A percentile compares a stretch with the other conserved stretches of the same genome.
Evolutionary conservation across 371 early-diverging fungal species (phyloP).

Genomic region (Saksenaea oblongispora): DNA sequence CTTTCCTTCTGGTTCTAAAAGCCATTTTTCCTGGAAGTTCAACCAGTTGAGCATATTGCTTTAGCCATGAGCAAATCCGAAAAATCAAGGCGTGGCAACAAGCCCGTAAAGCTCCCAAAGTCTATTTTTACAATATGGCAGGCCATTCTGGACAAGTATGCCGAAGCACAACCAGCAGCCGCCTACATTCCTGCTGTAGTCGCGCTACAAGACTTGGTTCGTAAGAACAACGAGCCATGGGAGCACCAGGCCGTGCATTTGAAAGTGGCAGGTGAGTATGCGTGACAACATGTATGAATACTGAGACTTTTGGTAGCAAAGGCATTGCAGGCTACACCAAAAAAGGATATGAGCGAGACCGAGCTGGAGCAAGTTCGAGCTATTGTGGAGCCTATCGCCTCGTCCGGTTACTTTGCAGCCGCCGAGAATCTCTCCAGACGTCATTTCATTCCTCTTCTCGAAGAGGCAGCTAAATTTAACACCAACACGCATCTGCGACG

Average conservation of each 20-base stretch:
- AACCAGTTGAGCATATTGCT: no score
- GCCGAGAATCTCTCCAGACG: conserved; percentile 44
- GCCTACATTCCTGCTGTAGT: conserved; percentile 16
- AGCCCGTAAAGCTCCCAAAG: conserved; percentile 34
- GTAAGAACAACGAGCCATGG: conserved; percentile 23
- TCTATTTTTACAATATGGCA: conserved; percentile 31
- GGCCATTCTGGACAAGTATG: conserved; percentile 11
- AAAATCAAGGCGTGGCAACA: conserved; percentile 27
- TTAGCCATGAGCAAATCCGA: conserved; percentile 12
- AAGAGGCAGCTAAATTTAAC: conserved; percentile 22
- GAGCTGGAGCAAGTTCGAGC: conserved; percentile 22
- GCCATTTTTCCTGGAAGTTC: no score
- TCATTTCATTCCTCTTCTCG: conserved; percentile 45
- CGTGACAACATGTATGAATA: neutral
- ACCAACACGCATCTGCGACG: conserved; percentile 9
- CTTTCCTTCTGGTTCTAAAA: no score
- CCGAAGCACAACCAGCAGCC: neutral
- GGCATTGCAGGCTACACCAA: neutral
- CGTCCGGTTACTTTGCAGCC: conserved; percentile 44
- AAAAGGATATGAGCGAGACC: neutral
- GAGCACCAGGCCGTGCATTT: conserved; percentile 36
- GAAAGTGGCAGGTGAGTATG: conserved; percentile 30
- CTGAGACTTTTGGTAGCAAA: neutral
- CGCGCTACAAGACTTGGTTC: conserved; percentile 21
- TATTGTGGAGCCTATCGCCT: conserved; percentile 39